A percentile compares a stretch with the other conserved stretches of the same genome.
Conservation (phyloP, 169 alveolate species). For the Eimeria tenella region DNA sequence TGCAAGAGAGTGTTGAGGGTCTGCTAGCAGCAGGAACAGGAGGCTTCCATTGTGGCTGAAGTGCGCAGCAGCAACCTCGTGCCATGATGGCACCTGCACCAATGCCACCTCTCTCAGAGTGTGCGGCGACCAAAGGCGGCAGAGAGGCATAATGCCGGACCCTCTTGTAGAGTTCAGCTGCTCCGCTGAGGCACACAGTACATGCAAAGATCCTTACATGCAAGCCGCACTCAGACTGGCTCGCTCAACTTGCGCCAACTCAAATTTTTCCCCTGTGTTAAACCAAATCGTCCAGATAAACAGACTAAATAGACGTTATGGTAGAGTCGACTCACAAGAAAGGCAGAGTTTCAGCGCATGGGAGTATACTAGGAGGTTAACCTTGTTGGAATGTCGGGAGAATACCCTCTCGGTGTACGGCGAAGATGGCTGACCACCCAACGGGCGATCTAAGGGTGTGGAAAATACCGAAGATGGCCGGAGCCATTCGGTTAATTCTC, state of each 20-base stretch:
- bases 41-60: constrained; percentile 25
- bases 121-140: constrained; percentile 57
- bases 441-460: no score
- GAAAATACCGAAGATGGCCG: not conserved
- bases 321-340: not conserved
- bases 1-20: constrained; percentile 56
- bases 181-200: constrained; percentile 25
- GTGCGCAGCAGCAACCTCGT: constrained; percentile 9
- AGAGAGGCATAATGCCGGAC: not conserved
- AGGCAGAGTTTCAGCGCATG: constrained; percentile 24
- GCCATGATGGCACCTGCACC: constrained; percentile 18
- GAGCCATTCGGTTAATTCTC: not conserved
- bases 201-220: no score
- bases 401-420: not conserved
- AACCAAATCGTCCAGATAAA: no score
- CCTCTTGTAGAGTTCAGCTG: constrained; percentile 15
- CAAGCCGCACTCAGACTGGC: no score
- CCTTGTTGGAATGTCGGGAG: not conserved
- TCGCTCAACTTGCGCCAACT: no score
- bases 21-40: constrained; percentile 46
- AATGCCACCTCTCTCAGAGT: constrained; percentile 20
- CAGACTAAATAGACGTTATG: not conserved
- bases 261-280: no score
- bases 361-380: not conserved
- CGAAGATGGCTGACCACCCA: not conserved